Conservation (phyloP, 1,284 basidiomycete species). For the Rhodotorula mucilaginosa region DNA sequence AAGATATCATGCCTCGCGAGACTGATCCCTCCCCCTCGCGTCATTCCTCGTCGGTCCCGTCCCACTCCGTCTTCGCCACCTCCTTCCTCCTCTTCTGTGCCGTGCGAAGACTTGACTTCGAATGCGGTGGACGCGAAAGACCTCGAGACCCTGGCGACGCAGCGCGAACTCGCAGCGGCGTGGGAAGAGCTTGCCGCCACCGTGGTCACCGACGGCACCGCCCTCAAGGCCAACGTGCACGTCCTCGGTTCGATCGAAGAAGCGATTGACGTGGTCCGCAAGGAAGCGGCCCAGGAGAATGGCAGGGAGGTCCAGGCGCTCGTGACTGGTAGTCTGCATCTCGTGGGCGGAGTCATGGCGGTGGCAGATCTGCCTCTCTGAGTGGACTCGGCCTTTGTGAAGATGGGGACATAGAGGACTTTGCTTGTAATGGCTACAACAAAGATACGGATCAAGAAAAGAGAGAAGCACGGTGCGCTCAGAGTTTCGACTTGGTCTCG, state of each 20-base stretch:
- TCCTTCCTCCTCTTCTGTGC: not conserved
- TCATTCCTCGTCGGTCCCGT: not conserved
- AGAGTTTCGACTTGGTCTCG: conserved; percentile 42
- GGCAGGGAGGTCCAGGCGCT: conserved; percentile 62
- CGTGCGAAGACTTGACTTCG: conserved; percentile 67
- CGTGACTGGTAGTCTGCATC: conserved; percentile 87
- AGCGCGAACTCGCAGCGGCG: conserved; percentile 69
- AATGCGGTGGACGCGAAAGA: conserved; percentile 64
- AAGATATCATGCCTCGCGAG: not conserved
- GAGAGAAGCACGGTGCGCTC: not conserved
- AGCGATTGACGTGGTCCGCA: conserved; percentile 64
- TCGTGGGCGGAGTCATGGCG: conserved; percentile 92
- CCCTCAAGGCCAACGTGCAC: conserved; percentile 56
- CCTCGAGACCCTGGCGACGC: conserved; percentile 66
- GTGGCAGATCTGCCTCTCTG: conserved; percentile 64
- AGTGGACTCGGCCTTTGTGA: not conserved
- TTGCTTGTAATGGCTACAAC: not conserved
- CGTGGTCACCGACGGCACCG: conserved; percentile 53
- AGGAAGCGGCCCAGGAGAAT: conserved; percentile 60
- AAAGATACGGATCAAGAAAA: not conserved
- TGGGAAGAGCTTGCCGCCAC: conserved; percentile 66
- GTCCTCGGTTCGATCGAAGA: conserved; percentile 87
- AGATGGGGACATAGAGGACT: not conserved
- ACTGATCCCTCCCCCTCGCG: not conserved
- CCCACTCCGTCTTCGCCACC: not conserved